Conservation (phyloP, 108 stramenopile genomes). For the Nannochloropsis gaditana region DNA sequence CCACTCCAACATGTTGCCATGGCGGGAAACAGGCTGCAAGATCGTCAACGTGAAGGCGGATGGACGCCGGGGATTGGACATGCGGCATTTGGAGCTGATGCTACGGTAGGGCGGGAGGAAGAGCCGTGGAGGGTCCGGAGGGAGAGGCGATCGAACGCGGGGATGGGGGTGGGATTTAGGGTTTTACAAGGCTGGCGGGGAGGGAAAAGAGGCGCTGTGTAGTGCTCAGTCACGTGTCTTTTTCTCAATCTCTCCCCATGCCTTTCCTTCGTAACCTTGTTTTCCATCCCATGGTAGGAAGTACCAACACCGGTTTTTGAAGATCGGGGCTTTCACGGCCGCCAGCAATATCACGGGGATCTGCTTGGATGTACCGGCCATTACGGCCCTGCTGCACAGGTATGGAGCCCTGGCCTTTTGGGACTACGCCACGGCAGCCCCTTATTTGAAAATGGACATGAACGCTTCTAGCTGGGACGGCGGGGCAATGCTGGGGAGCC, state of each 20-base stretch:
- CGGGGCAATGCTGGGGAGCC: not conserved
- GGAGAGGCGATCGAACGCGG: not conserved
- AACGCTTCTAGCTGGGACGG: constrained; percentile 52
- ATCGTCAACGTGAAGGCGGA: constrained; percentile 32
- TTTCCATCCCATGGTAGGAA: not conserved
- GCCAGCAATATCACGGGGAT: constrained; percentile 88
- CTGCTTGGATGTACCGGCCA: constrained; percentile 68
- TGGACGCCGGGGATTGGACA: constrained; percentile 56
- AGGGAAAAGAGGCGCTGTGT: not conserved
- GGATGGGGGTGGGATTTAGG: not conserved
- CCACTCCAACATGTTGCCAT: constrained; percentile 92
- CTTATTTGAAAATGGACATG: constrained; percentile 79
- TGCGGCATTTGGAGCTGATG: constrained; percentile 63
- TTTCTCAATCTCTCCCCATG: not conserved
- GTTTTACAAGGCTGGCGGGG: not conserved
- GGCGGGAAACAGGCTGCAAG: constrained; percentile 72
- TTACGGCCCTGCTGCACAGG: constrained; percentile 66
- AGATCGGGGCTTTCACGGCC: constrained; percentile 78
- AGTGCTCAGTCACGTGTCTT: not conserved
- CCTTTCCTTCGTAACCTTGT: not conserved
- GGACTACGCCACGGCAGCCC: constrained; percentile 94
- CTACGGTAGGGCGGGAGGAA: constrained; percentile 55
- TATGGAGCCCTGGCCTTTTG: constrained; percentile 80
- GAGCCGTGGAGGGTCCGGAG: not conserved
- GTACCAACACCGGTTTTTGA: constrained; percentile 44